Percentiles rank a stretch among this genome's conserved stretches.
Conservation (phyloP, 1,284 basidiomycete species). For the Boletus holoroseus region DNA sequence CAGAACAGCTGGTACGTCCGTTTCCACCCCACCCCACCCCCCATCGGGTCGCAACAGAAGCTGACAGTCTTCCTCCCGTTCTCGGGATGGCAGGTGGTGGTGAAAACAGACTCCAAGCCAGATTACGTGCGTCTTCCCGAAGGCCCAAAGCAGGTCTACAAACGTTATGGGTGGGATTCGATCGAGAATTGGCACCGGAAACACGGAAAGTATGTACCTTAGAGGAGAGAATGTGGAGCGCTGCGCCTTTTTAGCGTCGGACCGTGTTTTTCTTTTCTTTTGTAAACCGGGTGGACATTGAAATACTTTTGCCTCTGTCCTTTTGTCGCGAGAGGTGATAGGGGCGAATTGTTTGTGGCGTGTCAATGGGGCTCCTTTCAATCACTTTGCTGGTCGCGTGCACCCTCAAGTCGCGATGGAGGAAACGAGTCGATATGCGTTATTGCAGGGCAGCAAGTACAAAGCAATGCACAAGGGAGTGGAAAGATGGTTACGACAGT, state of each 20-base stretch:
- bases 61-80: not conserved
- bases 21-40: not conserved
- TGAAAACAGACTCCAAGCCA: constrained; percentile 47
- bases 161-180: constrained; percentile 39
- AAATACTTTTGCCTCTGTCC: not conserved
- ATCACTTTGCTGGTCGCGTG: not conserved
- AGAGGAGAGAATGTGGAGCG: not conserved
- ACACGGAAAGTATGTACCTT: constrained; percentile 37
- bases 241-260: too few species aligned
- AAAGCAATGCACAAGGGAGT: constrained; percentile 11
- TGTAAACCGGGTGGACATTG: not conserved
- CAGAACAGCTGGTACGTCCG: constrained; percentile 43
- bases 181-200: constrained; percentile 56
- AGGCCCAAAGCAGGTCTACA: constrained; percentile 44
- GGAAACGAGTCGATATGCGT: not conserved
- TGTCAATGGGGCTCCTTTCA: not conserved
- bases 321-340: too few species aligned
- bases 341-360: not conserved
- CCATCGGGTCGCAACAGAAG: too few species aligned
- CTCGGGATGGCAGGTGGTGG: constrained; percentile 38
- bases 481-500: constrained; percentile 8
- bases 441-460: constrained; percentile 1
- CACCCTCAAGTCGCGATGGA: not conserved
- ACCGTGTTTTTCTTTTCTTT: not conserved
- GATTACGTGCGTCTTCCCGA: constrained; percentile 56